phyloP scores from a whole-genome alignment of 2,329 filamentous ascomycete genomes.

The Aspergillus versicolor region DNA sequence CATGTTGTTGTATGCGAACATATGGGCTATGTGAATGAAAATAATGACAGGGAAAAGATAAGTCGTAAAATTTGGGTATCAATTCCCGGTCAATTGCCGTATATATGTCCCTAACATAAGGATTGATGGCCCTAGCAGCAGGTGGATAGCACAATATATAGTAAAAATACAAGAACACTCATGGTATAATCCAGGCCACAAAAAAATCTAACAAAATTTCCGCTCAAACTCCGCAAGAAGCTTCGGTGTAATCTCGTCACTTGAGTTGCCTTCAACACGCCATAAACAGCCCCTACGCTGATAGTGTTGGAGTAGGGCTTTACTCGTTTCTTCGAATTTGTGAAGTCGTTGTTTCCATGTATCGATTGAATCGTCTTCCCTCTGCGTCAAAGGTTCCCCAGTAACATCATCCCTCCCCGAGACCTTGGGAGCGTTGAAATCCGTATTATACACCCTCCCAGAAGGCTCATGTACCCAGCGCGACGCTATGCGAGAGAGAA shows the following conservation, averaged over 20 bases:
- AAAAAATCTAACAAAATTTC: slow-evolving; percentile 58
- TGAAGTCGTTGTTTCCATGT: slow-evolving; percentile 78
- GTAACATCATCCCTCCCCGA: slow-evolving; percentile 85
- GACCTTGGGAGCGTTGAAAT: slow-evolving; percentile 82
- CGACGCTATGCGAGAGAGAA: slow-evolving; percentile 84
- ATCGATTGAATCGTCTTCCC: slow-evolving; percentile 81
- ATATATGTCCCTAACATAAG: slow-evolving; percentile 6
- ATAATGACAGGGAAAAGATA: background rate
- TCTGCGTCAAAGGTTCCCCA: slow-evolving; percentile 77
- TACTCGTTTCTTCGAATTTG: slow-evolving; percentile 84
- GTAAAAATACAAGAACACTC: slow-evolving; percentile 21
- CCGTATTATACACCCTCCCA: slow-evolving; percentile 91
- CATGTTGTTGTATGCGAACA: background rate
- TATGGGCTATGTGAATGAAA: background rate
- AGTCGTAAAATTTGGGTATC: background rate
- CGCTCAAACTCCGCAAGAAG: slow-evolving; percentile 78
- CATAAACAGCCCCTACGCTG: slow-evolving; percentile 78
- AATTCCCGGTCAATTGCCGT: background rate
- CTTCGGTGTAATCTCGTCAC: slow-evolving; percentile 93
- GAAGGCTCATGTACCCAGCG: slow-evolving; percentile 93
- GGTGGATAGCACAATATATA: slow-evolving; percentile 11
- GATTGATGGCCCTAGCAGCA: background rate
- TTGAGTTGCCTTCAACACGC: slow-evolving; percentile 83
- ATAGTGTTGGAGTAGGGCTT: slow-evolving; percentile 85
- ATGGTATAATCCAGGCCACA: slow-evolving; percentile 9